Conservation (phyloP, 2,329 filamentous ascomycete genomes). For the Teratosphaeria destructans region DNA sequence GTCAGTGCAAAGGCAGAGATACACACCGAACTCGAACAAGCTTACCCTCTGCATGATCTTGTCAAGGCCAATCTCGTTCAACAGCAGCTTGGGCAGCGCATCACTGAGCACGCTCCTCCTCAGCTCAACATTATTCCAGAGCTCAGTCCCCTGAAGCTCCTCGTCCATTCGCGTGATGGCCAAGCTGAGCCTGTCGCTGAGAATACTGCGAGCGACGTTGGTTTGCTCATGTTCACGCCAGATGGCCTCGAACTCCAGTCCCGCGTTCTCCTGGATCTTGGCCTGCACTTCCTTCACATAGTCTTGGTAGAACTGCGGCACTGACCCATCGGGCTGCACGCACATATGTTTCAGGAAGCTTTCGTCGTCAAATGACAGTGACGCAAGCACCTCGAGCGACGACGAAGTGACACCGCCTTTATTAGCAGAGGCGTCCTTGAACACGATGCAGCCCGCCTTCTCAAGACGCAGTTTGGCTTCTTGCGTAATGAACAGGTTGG, state of each 20-base stretch:
- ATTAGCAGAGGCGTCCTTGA: slow-evolving; percentile 97
- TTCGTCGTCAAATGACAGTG: slow-evolving; percentile 83
- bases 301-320: slow-evolving; percentile 80
- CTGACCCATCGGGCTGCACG: slow-evolving; percentile 61
- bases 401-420: slow-evolving; percentile 98
- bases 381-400: slow-evolving; percentile 89
- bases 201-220: slow-evolving; percentile 66
- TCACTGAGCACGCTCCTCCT: slow-evolving; percentile 69
- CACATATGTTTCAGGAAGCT: slow-evolving; percentile 93
- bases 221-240: slow-evolving; percentile 88
- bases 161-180: slow-evolving; percentile 96
- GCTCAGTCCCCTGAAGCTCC: slow-evolving; percentile 82
- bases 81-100: slow-evolving; percentile 71
- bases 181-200: slow-evolving; percentile 80
- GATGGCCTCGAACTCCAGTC: slow-evolving; percentile 93
- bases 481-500: slow-evolving; percentile 97
- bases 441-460: slow-evolving; percentile 85
- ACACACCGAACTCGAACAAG: slow-evolving; percentile 8
- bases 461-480: slow-evolving; percentile 93
- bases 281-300: slow-evolving; percentile 89
- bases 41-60: slow-evolving; percentile 69
- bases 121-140: slow-evolving; percentile 77
- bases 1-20: neutral
- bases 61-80: slow-evolving; percentile 84
- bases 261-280: slow-evolving; percentile 82